Percentiles rank a stretch among this genome's conserved stretches.
These are phyloP conservation scores for Fraxinus albicans DNA, from an alignment of 305 asterid species.

Conservation along the genomic window DNA sequence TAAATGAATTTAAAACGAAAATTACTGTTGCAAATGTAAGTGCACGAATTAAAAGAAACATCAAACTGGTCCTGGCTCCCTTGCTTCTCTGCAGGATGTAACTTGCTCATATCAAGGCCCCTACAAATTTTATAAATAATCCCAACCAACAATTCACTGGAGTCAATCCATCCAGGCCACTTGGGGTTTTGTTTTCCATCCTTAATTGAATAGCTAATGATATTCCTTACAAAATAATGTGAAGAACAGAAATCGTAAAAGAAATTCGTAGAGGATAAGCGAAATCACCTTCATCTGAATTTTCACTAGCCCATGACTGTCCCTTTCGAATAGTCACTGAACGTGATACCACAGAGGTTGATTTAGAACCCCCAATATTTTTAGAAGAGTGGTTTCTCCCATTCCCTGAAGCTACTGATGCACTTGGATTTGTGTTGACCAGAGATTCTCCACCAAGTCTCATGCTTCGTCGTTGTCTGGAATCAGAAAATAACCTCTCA, in stretches of 20 bases:
- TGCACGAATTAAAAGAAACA: slow-evolving; percentile 14
- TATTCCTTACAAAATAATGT: background rate
- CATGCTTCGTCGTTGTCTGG: slow-evolving; percentile 88
- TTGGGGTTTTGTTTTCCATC: background rate
- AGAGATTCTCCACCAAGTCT: slow-evolving; percentile 84
- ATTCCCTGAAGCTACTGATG: slow-evolving; percentile 57
- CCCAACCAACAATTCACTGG: slow-evolving; percentile 10
- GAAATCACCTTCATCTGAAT: slow-evolving; percentile 72
- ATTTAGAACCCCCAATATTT: slow-evolving; percentile 62
- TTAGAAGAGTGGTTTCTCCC: slow-evolving; percentile 68
- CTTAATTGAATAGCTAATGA: background rate
- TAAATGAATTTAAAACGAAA: background rate
- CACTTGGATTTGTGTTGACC: slow-evolving; percentile 46
- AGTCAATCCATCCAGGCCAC: background rate
- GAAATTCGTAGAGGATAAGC: slow-evolving; percentile 13
- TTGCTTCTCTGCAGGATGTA: background rate
- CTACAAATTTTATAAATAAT: slow-evolving; percentile 1
- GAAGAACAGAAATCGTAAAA: background rate
- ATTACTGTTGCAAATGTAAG: slow-evolving; percentile 7
- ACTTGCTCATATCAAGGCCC: background rate
- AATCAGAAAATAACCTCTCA: slow-evolving; percentile 91
- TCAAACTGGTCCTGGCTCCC: background rate
- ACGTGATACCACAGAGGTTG: slow-evolving; percentile 57
- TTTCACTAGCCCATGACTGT: slow-evolving; percentile 62
- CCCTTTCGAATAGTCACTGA: slow-evolving; percentile 68